Base-by-base conservation (phyloP, 768 basidiomycete species). In the Phanerochaete sordida region DNA sequence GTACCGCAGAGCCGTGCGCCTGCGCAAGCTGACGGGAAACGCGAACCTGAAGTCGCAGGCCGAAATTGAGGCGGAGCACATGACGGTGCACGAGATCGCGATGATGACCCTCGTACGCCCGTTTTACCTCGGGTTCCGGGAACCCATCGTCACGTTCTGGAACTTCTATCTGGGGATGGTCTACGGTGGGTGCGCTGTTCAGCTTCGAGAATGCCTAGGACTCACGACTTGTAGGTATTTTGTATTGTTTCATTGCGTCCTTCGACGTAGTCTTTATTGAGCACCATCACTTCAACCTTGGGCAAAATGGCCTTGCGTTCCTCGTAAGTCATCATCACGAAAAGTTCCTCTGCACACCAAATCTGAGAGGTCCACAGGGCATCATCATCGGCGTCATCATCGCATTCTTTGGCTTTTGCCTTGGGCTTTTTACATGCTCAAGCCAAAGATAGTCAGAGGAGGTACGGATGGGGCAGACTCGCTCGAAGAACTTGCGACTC, bases 281-380 rank as follows among this genome's bases (percentile, higher is more conserved):
- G 24, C 68, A 66, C 3, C 72, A 73, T n/a, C 73, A 74, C 24
- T 77, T 78, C 66, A 74, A 70, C 55, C 61, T 72, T 39, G 70
- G 70, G 28, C 66, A 77, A 35, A 63, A 67, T 26, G 75, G 77
- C n/a, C 72, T 79, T 6, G 65, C 77, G 30, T 79, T 78, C 65
- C 70, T 79, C 56, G 77, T 62, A 44, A 28, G 56, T 19, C 19
- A 19, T 19, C 39, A 16, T 57, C 24, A 16, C 28, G 11, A 15
- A 26, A 73, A 78, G 45, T 72, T 43, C 74, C 74, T n/a, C 65
- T 74, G 0, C 23, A 67, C 8, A 45, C 72, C 55, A 70, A n/a
- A n/a, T n/a, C n/a, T n/a, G n/a, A n/a, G n/a, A n/a, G n/a, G n/a
- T 64, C 23, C 49, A 2, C 44, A 62, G 61, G 50, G 61, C 7